phyloP scores from a whole-genome alignment of 805 yeast genomes.

The Isabelozyma pseudorhagii region DNA sequence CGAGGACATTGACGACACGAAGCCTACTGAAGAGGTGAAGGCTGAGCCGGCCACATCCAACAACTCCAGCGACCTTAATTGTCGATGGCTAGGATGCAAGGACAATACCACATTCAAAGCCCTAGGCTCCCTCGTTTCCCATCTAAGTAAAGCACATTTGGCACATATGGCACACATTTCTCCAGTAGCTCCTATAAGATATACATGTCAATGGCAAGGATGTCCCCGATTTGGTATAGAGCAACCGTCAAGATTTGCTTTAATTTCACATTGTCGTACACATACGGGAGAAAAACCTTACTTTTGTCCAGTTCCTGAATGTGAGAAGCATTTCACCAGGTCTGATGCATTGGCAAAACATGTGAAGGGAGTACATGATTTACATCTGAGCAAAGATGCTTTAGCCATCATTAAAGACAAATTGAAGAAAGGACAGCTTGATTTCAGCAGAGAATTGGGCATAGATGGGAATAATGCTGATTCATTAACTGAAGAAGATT shows the following conservation, averaged over 20 bases:
- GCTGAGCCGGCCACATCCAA: background rate
- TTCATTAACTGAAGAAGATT: conserved; percentile 23
- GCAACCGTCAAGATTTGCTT: conserved; percentile 55
- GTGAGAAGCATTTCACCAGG: conserved; percentile 56
- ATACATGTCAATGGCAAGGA: conserved; percentile 60
- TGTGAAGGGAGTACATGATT: conserved; percentile 57
- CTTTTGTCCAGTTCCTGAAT: conserved; percentile 64
- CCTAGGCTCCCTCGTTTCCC: conserved; percentile 27
- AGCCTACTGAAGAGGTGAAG: background rate
- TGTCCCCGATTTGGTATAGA: conserved; percentile 51
- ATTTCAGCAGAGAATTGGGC: conserved; percentile 12
- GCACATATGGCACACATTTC: conserved; percentile 15
- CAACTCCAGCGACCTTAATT: conserved; percentile 6
- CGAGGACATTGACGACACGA: background rate
- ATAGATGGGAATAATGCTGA: conserved; percentile 11
- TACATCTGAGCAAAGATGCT: conserved; percentile 37
- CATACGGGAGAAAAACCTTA: conserved; percentile 70
- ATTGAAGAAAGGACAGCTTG: conserved; percentile 26
- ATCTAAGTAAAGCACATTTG: conserved; percentile 29
- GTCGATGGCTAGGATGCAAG: conserved; percentile 34
- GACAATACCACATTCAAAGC: conserved; percentile 9
- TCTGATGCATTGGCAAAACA: conserved; percentile 66
- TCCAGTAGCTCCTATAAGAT: conserved; percentile 27
- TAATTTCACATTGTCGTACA: conserved; percentile 59
- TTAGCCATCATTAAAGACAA: conserved; percentile 24